Evolutionary conservation across 306 rosid species (phyloP).

Genomic region (Cucurbita argyrosperma): DNA sequence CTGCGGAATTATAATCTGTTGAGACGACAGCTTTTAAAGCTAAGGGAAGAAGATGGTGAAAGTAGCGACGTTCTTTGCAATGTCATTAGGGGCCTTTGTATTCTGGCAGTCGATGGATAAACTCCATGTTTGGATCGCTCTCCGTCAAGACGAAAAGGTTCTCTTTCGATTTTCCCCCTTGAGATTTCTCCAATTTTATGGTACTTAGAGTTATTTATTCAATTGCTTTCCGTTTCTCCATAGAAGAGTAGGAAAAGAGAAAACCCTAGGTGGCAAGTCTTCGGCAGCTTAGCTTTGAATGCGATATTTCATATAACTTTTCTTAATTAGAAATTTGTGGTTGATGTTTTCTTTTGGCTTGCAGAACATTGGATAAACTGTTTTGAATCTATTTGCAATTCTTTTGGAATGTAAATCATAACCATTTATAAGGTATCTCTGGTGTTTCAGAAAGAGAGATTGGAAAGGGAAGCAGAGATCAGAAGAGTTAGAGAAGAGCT

Average conservation of each 20-base stretch:
- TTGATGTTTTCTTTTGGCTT: too few relatives aligned
- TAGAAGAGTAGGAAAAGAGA: background rate
- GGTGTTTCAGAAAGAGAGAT: conserved; percentile 51
- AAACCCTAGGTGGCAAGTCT: background rate
- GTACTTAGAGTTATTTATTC: background rate
- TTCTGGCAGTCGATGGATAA: conserved; percentile 94
- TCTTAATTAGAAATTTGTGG: too few relatives aligned
- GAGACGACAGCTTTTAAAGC: background rate
- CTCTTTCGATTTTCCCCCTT: background rate
- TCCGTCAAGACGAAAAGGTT: conserved; percentile 96
- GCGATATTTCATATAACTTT: background rate
- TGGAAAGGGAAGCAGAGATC: conserved; percentile 75
- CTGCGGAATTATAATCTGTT: background rate
- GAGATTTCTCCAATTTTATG: background rate
- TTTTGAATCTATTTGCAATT: too few relatives aligned
- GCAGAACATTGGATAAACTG: too few relatives aligned
- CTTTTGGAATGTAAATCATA: too few relatives aligned
- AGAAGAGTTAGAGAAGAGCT: conserved; percentile 71
- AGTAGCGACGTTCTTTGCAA: conserved; percentile 62
- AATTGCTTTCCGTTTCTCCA: background rate
- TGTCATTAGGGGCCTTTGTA: conserved; percentile 81
- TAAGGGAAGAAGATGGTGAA: conserved; percentile 54
- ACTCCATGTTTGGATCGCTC: conserved; percentile 95
- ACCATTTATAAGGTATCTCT: background rate
- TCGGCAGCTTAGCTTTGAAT: background rate